Base-by-base conservation (phyloP, 441 rosid species). In the Raphanus hybrid region DNA sequence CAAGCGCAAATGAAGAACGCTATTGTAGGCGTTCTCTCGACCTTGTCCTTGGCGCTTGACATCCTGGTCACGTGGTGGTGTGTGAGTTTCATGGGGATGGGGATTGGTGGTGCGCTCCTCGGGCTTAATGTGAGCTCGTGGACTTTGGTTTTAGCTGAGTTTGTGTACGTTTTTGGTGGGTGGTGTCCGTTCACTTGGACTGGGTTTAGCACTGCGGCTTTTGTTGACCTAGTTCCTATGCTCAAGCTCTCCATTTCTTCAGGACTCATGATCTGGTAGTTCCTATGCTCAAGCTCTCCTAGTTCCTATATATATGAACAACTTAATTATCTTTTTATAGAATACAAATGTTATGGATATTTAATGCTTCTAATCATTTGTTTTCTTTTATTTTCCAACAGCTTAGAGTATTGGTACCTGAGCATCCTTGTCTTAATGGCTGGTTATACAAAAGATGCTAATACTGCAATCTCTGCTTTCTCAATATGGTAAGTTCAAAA, bases 161-260 rank as follows among this genome's bases (percentile, higher is more conserved):
- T 90, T 62, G 86, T 85, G 58, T 91, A 85, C 48, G 52, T 89
- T 1, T 83, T 87, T 50, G 88, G 94, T 11, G 94, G 94, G 3
- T 85, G 98, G 91, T 91, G 96, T 55, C 86, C 82, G 0, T 45
- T 84, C 54, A 83, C 98, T 3, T 92, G 98, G 97, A 87, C 74
- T 5, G 98, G 98, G 0, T 86, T 92, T 74, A 78, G 82, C 8
- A 34, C 0, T 18, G 87, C 84, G 23, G 90, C 93, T 1, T 87
- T 89, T 63, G 4, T 63, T 34, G 89, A 87, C 64, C 12, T 93
- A 0, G 52, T 82, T 16, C 93, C 97, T 2, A 81, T 86, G 5
- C 37, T 91, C 10, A 91, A 88, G 84, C 93, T 93, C 71, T 91
- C 95, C 6, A 18, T 91, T 3, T 85, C 97, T 0, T 90, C 95